These are phyloP conservation scores for Vicia villosa DNA, from an alignment of 306 rosid species.

Conservation along the genomic window DNA sequence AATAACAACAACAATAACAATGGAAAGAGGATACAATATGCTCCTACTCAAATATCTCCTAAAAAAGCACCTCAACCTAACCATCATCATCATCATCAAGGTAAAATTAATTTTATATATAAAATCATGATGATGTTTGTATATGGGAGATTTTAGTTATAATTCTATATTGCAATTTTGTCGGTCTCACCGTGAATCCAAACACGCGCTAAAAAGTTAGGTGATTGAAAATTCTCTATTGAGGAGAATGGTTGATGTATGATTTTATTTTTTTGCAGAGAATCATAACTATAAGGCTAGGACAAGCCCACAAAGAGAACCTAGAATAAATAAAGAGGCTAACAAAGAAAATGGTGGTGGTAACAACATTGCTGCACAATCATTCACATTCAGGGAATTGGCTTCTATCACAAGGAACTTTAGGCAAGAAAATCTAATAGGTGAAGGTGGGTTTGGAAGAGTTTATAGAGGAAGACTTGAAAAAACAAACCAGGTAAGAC, in stretches of 20 bases:
- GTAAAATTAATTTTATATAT: conserved; percentile 34
- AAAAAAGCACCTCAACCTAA: conserved; percentile 39
- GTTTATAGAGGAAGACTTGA: conserved; percentile 84
- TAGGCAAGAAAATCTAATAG: conserved; percentile 80
- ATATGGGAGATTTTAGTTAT: not conserved
- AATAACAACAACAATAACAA: not conserved
- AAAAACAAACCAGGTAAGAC: conserved; percentile 63
- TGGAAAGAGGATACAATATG: conserved; percentile 33
- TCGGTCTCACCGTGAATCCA: no score
- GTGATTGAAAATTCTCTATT: not conserved
- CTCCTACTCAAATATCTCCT: conserved; percentile 31
- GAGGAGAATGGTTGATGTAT: not conserved
- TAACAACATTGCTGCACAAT: conserved; percentile 62
- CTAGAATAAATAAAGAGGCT: conserved; percentile 39
- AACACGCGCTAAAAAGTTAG: not conserved
- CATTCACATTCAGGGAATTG: conserved; percentile 83
- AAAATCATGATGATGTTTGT: not conserved
- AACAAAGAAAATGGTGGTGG: conserved; percentile 46
- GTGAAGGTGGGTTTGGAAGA: conserved; percentile 97
- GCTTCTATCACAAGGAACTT: conserved; percentile 85
- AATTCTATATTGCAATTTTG: not conserved
- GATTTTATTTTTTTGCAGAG: conserved; percentile 44
- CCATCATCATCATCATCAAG: conserved; percentile 42
- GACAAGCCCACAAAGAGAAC: conserved; percentile 36
- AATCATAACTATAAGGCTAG: conserved; percentile 29